Conservation (phyloP, 2,329 filamentous ascomycete genomes). For the Ciborinia camelliae region DNA sequence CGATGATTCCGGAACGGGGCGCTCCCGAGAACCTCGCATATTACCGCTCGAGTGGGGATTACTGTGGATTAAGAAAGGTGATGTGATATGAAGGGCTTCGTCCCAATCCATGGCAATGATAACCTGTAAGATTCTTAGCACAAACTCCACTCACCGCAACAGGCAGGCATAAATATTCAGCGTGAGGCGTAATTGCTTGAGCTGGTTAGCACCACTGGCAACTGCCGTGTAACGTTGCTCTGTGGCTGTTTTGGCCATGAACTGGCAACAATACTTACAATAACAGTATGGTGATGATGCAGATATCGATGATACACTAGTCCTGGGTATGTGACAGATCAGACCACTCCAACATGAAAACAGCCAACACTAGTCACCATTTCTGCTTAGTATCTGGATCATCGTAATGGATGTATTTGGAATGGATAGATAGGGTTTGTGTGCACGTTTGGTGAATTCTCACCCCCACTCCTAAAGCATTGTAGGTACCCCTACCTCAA, state of each 20-base stretch:
- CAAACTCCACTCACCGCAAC: not conserved
- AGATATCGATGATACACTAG: not conserved
- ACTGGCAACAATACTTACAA: not conserved
- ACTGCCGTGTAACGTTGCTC: constrained; percentile 8
- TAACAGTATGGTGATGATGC: not conserved
- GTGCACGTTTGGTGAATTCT: not conserved
- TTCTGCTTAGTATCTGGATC: not conserved
- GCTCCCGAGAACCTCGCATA: not conserved
- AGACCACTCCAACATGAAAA: not conserved
- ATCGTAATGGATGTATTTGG: not conserved
- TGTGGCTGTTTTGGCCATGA: not conserved
- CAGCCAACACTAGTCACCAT: not conserved
- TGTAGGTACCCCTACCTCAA: not conserved
- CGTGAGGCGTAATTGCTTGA: not conserved
- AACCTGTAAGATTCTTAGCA: not conserved
- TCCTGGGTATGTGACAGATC: not conserved
- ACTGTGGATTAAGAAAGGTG: not conserved
- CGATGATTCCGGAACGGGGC: not conserved
- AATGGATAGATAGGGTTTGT: not conserved
- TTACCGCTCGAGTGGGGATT: not conserved
- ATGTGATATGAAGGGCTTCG: not conserved
- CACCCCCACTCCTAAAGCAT: constrained; percentile 7
- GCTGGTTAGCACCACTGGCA: not conserved
- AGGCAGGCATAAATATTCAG: not conserved
- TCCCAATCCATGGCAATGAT: not conserved